A percentile compares a stretch with the other conserved stretches of the same genome.
Conservation (phyloP, 305 asterid species). For the Fraxinus xanthoxyloides region DNA sequence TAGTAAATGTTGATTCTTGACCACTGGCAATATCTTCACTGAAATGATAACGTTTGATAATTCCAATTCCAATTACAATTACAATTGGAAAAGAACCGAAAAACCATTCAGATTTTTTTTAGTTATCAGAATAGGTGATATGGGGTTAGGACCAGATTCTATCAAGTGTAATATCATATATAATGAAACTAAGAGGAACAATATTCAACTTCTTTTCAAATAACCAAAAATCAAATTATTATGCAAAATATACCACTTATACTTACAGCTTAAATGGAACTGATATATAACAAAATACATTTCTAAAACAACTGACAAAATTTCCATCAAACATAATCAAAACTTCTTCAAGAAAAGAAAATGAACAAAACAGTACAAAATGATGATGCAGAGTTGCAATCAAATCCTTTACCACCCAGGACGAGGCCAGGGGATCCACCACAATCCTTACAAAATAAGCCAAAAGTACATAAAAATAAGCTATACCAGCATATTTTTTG, state of each 20-base stretch:
- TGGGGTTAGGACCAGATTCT: too few species aligned
- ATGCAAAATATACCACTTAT: constrained; percentile 16
- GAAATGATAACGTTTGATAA: constrained; percentile 14
- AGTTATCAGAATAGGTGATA: too few species aligned
- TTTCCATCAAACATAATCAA: not conserved
- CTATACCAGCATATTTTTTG: constrained; percentile 55
- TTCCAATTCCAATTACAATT: not conserved
- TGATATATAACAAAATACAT: not conserved
- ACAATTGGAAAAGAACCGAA: not conserved
- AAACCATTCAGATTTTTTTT: not conserved
- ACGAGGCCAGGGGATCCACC: not conserved
- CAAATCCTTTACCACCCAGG: not conserved
- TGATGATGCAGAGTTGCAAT: not conserved
- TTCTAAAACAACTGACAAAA: not conserved
- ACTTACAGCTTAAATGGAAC: constrained; percentile 4
- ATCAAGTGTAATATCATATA: too few species aligned
- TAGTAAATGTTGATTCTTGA: constrained; percentile 72
- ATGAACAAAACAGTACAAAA: not conserved
- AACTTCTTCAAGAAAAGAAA: not conserved
- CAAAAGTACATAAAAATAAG: not conserved
- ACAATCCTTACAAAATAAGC: not conserved
- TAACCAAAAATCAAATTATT: too few species aligned
- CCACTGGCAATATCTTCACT: constrained; percentile 74
- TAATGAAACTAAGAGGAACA: too few species aligned
- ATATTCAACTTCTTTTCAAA: too few species aligned